Base-by-base conservation (phyloP, 768 basidiomycete genomes). In the Holtermannia corniformis region DNA sequence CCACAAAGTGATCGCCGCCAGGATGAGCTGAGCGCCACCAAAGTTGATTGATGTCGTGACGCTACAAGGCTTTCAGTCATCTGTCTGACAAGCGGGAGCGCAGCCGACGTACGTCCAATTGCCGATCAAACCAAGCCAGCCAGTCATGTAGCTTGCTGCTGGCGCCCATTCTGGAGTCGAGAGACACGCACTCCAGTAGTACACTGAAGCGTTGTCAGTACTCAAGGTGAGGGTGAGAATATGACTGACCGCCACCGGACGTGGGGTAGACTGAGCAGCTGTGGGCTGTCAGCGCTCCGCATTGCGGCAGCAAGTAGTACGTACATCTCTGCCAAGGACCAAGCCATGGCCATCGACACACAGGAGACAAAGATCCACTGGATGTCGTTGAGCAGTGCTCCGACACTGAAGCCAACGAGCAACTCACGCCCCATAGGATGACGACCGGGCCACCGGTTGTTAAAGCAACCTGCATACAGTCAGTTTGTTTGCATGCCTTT, bases 81-180 rank as follows among this genome's bases (percentile, higher is more conserved):
- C n/a, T n/a, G 47, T 13, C 11, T 20, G 50, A 25, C 5, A 2
- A n/a, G 37, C 22, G 25, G 14, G 26, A 48, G 48, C 27, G 10
- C 10, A 13, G 5, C 27, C 44, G 13, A 57, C 66, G 55, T 26
- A 68, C 66, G 80, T 84, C 82, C 82, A 84, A 13, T 82, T 80
- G 22, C 83, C 83, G 24, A 82, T 81, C 60, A 82, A 74, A 1
- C 79, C 81, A 16, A 84, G 70, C 83, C 83, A 85, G 4, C 83
- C 82, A 51, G 81, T 80, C 44, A 84, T 79, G 79, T 82, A 84
- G 14, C 79, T 81, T 2, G 78, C 68, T 7, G 82, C 59, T 5
- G 82, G 69, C 49, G 78, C 75, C 51, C 75, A 76, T 46, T 72
- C 74, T 0, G 81, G 78, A 2, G 81, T 76, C 0, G 80, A 78